Percentiles rank a stretch among this genome's conserved stretches.
phyloP scores from a whole-genome alignment of 2,329 filamentous ascomycete species.

The Emergomyces pasteurianus region DNA sequence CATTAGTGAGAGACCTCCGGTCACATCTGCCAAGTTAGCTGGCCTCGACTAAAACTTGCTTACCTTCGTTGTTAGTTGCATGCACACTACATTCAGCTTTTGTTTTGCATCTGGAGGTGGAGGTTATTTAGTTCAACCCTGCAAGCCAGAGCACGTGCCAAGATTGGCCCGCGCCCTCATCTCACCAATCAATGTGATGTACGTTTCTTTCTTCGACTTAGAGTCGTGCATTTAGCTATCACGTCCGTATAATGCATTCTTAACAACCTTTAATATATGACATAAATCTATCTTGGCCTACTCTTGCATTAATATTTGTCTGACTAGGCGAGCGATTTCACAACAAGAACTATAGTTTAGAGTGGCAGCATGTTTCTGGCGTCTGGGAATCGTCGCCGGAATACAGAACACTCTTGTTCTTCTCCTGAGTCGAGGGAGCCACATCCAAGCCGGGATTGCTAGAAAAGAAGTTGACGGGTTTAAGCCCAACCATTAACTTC shows the following conservation, averaged over 20 bases:
- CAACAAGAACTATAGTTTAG: background rate
- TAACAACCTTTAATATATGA: background rate
- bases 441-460: constrained; percentile 16
- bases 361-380: background rate
- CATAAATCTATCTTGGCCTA: background rate
- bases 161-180: too few species aligned
- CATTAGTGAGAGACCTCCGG: background rate
- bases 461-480: constrained; percentile 20
- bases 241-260: background rate
- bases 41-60: background rate
- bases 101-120: too few species aligned
- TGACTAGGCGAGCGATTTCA: background rate
- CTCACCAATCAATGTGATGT: too few species aligned
- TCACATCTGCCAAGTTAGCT: background rate
- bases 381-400: background rate
- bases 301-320: background rate
- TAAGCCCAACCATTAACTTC: constrained; percentile 17
- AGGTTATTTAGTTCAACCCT: too few species aligned
- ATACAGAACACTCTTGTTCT: constrained; percentile 6
- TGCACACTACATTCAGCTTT: background rate
- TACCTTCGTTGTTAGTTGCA: background rate
- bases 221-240: background rate
- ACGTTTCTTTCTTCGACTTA: background rate
- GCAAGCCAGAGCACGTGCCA: too few species aligned
- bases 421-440: constrained; percentile 3